A percentile compares a stretch with the other conserved stretches of the same genome.
These are phyloP conservation scores for Dendrobium nobile DNA, from an alignment of 106 monocot genomes.

Conservation along the genomic window DNA sequence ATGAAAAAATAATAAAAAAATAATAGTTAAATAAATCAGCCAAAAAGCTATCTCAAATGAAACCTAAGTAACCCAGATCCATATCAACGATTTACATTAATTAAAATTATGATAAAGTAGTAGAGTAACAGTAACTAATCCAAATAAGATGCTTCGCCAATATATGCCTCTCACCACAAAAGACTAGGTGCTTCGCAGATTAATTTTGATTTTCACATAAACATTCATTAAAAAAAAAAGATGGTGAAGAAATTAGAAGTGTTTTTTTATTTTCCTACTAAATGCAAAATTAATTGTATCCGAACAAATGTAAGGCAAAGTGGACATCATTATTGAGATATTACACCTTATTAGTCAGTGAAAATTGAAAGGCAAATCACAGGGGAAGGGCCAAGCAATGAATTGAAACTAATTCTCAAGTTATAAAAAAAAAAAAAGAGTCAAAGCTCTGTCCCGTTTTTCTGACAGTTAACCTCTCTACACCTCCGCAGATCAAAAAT, in stretches of 20 bases:
- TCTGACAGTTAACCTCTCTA: background rate
- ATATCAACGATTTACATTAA: no score
- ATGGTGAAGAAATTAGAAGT: background rate
- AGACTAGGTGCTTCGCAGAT: background rate
- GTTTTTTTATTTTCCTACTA: background rate
- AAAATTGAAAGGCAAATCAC: background rate
- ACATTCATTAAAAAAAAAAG: background rate
- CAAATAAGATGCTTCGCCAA: no score
- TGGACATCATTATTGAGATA: background rate
- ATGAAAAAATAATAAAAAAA: no score
- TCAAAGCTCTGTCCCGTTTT: background rate
- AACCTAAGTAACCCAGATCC: no score
- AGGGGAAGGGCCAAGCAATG: background rate
- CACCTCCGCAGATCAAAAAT: background rate
- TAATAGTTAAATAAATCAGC: no score
- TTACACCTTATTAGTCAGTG: background rate
- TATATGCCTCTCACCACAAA: no score
- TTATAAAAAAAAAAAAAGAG: background rate
- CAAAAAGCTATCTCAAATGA: no score
- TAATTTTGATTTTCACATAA: background rate
- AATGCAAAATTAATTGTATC: background rate
- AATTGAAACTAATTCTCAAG: conserved; percentile 3
- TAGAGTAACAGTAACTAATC: no score
- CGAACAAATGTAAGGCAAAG: background rate
- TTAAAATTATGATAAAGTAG: no score